phyloP scores from a whole-genome alignment of 257 asterid genomes.

The Nicotiana attenuata region DNA sequence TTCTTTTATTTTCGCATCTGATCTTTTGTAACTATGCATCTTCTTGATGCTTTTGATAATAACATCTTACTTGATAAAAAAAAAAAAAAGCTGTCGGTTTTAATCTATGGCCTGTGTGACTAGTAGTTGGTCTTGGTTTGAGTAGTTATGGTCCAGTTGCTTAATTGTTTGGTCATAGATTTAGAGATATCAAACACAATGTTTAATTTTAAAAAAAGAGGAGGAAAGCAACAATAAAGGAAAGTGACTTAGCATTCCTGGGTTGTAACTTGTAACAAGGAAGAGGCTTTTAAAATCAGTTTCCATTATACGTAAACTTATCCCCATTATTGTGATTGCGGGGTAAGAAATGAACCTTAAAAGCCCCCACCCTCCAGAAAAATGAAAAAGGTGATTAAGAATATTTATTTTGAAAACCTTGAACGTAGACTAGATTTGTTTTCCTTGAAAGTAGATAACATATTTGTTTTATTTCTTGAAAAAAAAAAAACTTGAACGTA shows the following conservation, averaged over 20 bases:
- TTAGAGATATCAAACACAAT: background rate
- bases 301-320: too few relatives aligned
- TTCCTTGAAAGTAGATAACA: too few relatives aligned
- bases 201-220: background rate
- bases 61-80: too few relatives aligned
- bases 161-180: background rate
- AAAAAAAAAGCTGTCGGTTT: background rate
- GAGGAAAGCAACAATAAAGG: background rate
- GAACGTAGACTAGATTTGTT: background rate
- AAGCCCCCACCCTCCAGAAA: too few relatives aligned
- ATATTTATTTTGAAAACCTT: background rate
- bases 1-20: too few relatives aligned
- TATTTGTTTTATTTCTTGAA: too few relatives aligned
- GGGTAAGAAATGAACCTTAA: too few relatives aligned
- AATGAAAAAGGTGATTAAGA: too few relatives aligned
- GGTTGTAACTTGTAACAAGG: background rate
- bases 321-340: too few relatives aligned
- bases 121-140: background rate
- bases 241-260: background rate
- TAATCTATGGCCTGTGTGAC: background rate
- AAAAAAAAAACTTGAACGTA: background rate
- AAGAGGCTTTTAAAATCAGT: background rate
- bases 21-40: too few relatives aligned
- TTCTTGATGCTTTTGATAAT: too few relatives aligned
- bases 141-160: background rate